These are phyloP conservation scores for Dendrobium catenatum DNA, from an alignment of 106 monocot genomes.

Conservation along the genomic window DNA sequence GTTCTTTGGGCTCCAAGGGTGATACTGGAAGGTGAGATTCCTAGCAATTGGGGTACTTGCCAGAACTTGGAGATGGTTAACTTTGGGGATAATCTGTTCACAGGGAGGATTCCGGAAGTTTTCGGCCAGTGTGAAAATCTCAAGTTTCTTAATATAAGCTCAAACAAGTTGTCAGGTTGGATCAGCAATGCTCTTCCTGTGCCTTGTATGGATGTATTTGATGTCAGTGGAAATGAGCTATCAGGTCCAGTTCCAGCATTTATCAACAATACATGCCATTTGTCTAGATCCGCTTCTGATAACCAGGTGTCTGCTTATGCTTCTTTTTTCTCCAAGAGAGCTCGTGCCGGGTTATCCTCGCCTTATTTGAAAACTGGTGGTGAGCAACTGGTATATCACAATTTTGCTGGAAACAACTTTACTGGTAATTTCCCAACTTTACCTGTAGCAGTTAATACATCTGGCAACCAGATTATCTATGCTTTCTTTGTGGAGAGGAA, in stretches of 20 bases:
- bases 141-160: slow-evolving; percentile 71
- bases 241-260: slow-evolving; percentile 59
- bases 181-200: slow-evolving; percentile 45
- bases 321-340: slow-evolving; percentile 32
- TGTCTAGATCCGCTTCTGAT: slow-evolving; percentile 12
- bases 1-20: slow-evolving; percentile 86
- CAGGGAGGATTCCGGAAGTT: slow-evolving; percentile 37
- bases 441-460: slow-evolving; percentile 35
- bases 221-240: slow-evolving; percentile 75
- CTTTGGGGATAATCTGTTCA: slow-evolving; percentile 60
- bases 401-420: slow-evolving; percentile 73
- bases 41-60: slow-evolving; percentile 62
- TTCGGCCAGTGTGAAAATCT: slow-evolving; percentile 60
- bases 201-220: slow-evolving; percentile 84
- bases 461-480: slow-evolving; percentile 33
- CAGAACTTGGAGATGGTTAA: slow-evolving; percentile 73
- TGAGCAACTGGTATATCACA: slow-evolving; percentile 41
- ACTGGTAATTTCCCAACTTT: slow-evolving; percentile 48
- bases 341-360: slow-evolving; percentile 16
- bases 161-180: slow-evolving; percentile 63
- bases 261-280: slow-evolving; percentile 18
- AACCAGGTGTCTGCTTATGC: slow-evolving; percentile 39
- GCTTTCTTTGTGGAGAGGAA: slow-evolving; percentile 65
- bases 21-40: slow-evolving; percentile 55
- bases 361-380: slow-evolving; percentile 9